A percentile compares a stretch with the other conserved stretches of the same genome.
Conservation (phyloP, 345 rosid genomes). For the Gossypium turneri region DNA sequence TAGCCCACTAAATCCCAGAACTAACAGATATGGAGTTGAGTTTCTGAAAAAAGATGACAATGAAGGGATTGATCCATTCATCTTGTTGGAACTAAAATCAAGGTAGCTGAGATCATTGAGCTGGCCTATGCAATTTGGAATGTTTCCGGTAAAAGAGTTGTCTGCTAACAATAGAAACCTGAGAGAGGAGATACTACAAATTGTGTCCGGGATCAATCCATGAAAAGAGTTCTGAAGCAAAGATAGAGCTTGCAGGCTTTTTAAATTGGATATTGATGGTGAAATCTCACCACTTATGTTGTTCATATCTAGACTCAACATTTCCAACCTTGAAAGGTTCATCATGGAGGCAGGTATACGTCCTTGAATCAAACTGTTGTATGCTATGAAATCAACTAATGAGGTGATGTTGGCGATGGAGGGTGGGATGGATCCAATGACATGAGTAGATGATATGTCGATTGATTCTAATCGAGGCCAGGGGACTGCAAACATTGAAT, state of each 20-base stretch:
- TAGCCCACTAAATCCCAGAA: not conserved
- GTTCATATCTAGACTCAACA: not conserved
- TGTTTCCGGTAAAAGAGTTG: constrained; percentile 19
- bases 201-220: constrained; percentile 18
- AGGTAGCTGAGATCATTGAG: constrained; percentile 9
- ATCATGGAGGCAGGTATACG: constrained; percentile 17
- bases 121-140: constrained; percentile 21
- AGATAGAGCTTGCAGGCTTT: constrained; percentile 9
- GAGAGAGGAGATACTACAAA: constrained; percentile 4
- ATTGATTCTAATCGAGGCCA: constrained; percentile 18
- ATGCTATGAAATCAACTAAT: constrained; percentile 9
- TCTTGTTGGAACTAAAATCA: not conserved
- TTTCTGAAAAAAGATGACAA: not conserved
- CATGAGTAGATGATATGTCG: constrained; percentile 13
- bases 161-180: not conserved
- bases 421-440: constrained; percentile 20
- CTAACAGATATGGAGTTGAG: not conserved
- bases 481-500: constrained; percentile 18
- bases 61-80: constrained; percentile 12
- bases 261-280: constrained; percentile 19
- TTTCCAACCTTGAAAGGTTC: constrained; percentile 13
- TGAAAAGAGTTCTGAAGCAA: constrained; percentile 10
- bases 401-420: constrained; percentile 20
- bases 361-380: constrained; percentile 19
- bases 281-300: constrained; percentile 10